These are phyloP conservation scores for Moesziomyces antarcticus DNA, from an alignment of 1,284 basidiomycete genomes.

Conservation along the genomic window DNA sequence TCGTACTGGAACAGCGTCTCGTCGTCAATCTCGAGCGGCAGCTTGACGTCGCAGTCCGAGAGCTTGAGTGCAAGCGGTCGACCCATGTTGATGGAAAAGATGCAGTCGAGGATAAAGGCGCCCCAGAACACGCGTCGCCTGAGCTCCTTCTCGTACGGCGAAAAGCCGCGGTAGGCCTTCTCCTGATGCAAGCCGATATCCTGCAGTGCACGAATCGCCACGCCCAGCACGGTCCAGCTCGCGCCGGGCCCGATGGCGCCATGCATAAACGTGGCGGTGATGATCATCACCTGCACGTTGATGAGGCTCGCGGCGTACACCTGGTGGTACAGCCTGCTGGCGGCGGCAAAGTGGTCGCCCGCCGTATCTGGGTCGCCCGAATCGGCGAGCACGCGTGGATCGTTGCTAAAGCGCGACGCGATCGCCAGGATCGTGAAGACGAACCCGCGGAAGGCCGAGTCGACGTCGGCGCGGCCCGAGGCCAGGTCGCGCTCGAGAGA, in stretches of 20 bases:
- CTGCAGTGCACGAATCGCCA: conserved; percentile 56
- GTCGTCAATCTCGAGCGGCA: conserved; percentile 51
- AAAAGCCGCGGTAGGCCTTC: conserved; percentile 52
- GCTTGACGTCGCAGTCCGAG: conserved; percentile 51
- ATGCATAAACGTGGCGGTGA: conserved; percentile 58
- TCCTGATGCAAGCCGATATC: conserved; percentile 63
- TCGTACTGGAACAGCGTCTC: conserved; percentile 42
- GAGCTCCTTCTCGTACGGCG: conserved; percentile 57
- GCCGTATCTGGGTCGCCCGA: conserved; percentile 49
- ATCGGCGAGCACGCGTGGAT: conserved; percentile 51
- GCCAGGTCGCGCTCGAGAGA: conserved; percentile 51
- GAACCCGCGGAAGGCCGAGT: conserved; percentile 59
- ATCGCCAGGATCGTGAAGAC: conserved; percentile 61
- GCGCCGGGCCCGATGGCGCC: conserved; percentile 55
- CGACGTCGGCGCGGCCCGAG: conserved; percentile 49
- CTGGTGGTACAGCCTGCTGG: conserved; percentile 59
- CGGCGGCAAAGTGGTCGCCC: conserved; percentile 61
- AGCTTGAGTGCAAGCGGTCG: conserved; percentile 54
- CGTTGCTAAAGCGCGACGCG: conserved; percentile 55
- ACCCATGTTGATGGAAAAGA: conserved; percentile 62
- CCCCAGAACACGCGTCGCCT: conserved; percentile 58
- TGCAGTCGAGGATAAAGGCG: conserved; percentile 58
- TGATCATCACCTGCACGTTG: conserved; percentile 61
- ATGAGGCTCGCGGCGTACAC: conserved; percentile 58
- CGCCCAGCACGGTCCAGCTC: conserved; percentile 59